A percentile compares a stretch with the other conserved stretches of the same genome.
Conservation (phyloP, 1,139 yeast genomes). For the Sugiyamaella grinbergsii region DNA sequence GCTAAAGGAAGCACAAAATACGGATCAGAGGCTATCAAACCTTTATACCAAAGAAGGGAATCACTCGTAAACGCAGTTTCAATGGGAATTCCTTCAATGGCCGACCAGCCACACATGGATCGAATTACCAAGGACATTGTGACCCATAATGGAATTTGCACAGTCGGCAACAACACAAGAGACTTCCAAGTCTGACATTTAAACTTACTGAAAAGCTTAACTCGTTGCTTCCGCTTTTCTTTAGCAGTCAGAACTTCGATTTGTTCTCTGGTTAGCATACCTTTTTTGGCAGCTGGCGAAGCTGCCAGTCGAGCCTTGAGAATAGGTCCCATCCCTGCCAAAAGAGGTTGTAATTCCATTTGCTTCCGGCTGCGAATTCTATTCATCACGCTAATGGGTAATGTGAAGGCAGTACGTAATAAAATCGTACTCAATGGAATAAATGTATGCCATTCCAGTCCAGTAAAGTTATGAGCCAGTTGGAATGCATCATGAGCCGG, state of each 20-base stretch:
- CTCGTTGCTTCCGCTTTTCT: constrained; percentile 76
- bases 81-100: constrained; percentile 47
- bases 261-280: constrained; percentile 69
- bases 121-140: constrained; percentile 75
- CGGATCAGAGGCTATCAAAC: constrained; percentile 64
- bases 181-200: constrained; percentile 82
- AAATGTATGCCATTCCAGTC: constrained; percentile 80
- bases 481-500: constrained; percentile 36
- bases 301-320: constrained; percentile 67
- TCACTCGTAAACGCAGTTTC: constrained; percentile 59
- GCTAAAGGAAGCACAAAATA: constrained; percentile 65
- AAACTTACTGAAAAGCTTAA: constrained; percentile 62
- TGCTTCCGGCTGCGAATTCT: constrained; percentile 71
- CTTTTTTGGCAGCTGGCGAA: constrained; percentile 44
- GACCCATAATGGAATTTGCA: constrained; percentile 90
- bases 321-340: constrained; percentile 76
- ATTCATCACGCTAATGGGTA: constrained; percentile 77
- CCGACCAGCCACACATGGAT: constrained; percentile 71
- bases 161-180: constrained; percentile 62
- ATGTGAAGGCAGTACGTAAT: constrained; percentile 64
- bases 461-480: constrained; percentile 45
- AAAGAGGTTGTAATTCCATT: constrained; percentile 59
- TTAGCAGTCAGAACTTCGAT: constrained; percentile 70
- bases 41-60: constrained; percentile 61
- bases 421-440: constrained; percentile 74